Base-by-base conservation (phyloP, 140 eudicot genomes). In the Oenanthe javanica region DNA sequence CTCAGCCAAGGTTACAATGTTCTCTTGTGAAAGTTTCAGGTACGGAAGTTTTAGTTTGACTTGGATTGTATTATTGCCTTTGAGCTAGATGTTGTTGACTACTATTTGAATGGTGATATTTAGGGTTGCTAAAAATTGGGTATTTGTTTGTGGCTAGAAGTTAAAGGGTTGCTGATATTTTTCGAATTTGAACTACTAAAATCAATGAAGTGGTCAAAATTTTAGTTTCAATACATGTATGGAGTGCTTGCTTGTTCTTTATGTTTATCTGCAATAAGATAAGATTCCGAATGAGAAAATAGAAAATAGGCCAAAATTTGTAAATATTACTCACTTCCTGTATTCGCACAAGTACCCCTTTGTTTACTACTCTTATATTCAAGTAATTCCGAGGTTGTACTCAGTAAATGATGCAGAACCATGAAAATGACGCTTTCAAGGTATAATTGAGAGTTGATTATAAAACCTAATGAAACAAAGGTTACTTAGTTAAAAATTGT, bases 11-110 rank as follows among this genome's bases (percentile, higher is more conserved):
- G 82, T 86, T 92, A 18, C 98, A 94, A 78, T 91, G 89, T 8
- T 92, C 96, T 14, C 79, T 94, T 5, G 89, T 94, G 14, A 90
- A 87, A 88, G 86, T 92, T 76, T 81, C 94, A 31, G 98, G 97
- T 94, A 84, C 43, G 55, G 0, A 21, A 2, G 6, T 75, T 45
- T 46, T 0, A n/a, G 16, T 46, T 27, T 14, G 36, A 75, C 46
- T 49, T 75, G 63, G 11, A 12, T 25, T 49, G 12, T 3, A 49
- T 71, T 40, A 10, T 31, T 14, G 47, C 31, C 18, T n/a, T 46
- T 4, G 0, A 4, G 77, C 42, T 43, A 74, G 48, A 12, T 36
- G 46, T 47, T 43, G 57, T 21, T 21, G 77, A 46, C 46, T 43
- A 43, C 21, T 19, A 12, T 43, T 45, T 40, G 49, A 14, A 6